Evolutionary conservation across 257 asterid genomes (phyloP).

Genomic region (Rhazya stricta): DNA sequence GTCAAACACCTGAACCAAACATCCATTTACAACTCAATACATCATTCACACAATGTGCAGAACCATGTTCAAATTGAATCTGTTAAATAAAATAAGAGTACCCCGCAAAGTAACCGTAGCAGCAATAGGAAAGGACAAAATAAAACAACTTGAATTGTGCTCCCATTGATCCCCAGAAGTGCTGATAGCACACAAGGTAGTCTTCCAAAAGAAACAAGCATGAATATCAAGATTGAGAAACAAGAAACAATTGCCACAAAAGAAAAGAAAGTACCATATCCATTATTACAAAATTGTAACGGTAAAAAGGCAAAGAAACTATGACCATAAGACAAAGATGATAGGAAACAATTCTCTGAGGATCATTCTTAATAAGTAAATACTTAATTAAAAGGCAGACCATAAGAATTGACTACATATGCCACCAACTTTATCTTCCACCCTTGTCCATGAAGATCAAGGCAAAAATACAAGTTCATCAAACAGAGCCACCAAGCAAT

Average conservation of each 20-base stretch:
- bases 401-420: background rate
- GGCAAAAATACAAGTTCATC: background rate
- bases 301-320: background rate
- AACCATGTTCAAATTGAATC: conserved; percentile 20
- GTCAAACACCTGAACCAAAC: conserved; percentile 62
- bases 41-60: conserved; percentile 32
- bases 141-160: background rate
- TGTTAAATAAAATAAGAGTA: conserved; percentile 11
- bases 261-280: background rate
- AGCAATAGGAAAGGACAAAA: conserved; percentile 5
- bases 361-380: background rate
- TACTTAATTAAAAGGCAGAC: background rate
- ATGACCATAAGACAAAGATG: background rate
- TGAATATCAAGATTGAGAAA: background rate
- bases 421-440: background rate
- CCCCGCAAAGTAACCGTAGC: conserved; percentile 6
- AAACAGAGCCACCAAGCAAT: background rate
- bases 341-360: background rate
- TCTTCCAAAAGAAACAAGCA: background rate
- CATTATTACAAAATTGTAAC: background rate
- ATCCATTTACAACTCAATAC: conserved; percentile 50
- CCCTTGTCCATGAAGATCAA: background rate
- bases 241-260: background rate
- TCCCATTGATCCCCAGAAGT: background rate
- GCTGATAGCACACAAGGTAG: background rate